Base-by-base conservation (phyloP, 2,329 filamentous ascomycete genomes). In the Didymella pomorum region DNA sequence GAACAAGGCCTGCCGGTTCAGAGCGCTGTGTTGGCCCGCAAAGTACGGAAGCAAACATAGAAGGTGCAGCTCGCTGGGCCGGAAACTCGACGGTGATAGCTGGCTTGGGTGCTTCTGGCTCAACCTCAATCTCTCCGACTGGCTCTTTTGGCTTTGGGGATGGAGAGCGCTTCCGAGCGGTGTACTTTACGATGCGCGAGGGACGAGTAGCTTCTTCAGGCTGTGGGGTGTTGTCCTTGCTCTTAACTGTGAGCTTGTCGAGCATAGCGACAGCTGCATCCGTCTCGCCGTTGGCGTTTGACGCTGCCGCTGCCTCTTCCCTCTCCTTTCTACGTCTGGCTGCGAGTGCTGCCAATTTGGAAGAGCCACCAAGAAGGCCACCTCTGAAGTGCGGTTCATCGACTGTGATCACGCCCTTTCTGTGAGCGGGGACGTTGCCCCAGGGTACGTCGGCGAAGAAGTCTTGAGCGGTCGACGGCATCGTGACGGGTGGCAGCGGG, bases 361-460 rank as follows among this genome's bases (percentile, higher is more conserved):
- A 84, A 9, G 87, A 85, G 31, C 95, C 96, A 28, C 95, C 96
- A 2, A 97, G 78, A 0, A 99, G 81, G 2, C 92, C 89, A 18
- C 88, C 85, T 46, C 79, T 81, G 52, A 84, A 87, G 62, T 79
- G 79, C 33, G 84, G 58, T 76, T 83, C 86, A 39, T 88, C 82
- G 48, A 90, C 78, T 35, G 93, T 84, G 16, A 89, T 82, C 16
- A 82, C 74, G 35, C 89, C 85, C 65, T 85, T 83, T 28, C 91
- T 86, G 45, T 89, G 78, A 37, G 77, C 68, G 21, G 93, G 91
- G 11, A 94, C 81, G 51, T 88, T 84, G 52, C 93, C 83, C 94
- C 95, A 99, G 1, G 93, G 91, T 72, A 90, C 90, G 71, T 96
- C 93, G 70, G 82, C 79, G 75, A 97, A 99, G 77, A 93, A 91